Evolutionary conservation across 1,139 yeast species (phyloP).

Genomic region (Chernovozyma sophiae-reginae): DNA sequence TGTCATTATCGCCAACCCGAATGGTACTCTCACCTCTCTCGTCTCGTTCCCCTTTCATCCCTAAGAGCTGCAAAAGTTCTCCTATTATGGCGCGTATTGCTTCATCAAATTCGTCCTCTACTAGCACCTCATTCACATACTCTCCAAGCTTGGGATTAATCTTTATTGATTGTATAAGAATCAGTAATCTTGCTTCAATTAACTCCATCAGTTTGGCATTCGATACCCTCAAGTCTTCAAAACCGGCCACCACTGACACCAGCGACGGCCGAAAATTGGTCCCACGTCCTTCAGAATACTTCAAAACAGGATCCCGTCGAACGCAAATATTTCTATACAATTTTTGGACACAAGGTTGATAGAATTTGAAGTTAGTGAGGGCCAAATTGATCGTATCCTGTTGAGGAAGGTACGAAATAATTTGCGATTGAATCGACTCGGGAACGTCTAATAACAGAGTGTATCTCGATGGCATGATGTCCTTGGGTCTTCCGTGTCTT

Average conservation of each 20-base stretch:
- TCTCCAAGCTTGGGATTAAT: slow-evolving; percentile 25
- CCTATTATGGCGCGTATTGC: background rate
- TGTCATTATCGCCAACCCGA: too few relatives aligned
- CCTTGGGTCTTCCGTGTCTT: too few relatives aligned
- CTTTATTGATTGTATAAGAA: slow-evolving; percentile 22
- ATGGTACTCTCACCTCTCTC: too few relatives aligned
- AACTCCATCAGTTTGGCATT: slow-evolving; percentile 16
- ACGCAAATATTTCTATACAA: slow-evolving; percentile 29
- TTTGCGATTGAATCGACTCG: slow-evolving; percentile 4
- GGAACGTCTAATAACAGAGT: slow-evolving; percentile 3
- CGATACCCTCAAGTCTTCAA: slow-evolving; percentile 8
- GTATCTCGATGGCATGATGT: background rate
- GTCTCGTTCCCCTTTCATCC: too few relatives aligned
- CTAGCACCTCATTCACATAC: slow-evolving; percentile 20
- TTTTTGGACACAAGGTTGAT: slow-evolving; percentile 29
- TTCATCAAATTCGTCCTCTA: slow-evolving; percentile 9
- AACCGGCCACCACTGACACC: slow-evolving; percentile 24
- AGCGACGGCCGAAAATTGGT: slow-evolving; percentile 23
- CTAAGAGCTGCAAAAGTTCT: background rate
- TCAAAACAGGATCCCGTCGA: slow-evolving; percentile 20
- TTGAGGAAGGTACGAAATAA: slow-evolving; percentile 30
- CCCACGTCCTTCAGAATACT: slow-evolving; percentile 12
- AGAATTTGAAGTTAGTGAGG: slow-evolving; percentile 32
- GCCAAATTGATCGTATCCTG: slow-evolving; percentile 32
- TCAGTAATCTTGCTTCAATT: slow-evolving; percentile 27